Conservation (phyloP, 805 yeast genomes). For the Cyberlindnera euphorbiae region DNA sequence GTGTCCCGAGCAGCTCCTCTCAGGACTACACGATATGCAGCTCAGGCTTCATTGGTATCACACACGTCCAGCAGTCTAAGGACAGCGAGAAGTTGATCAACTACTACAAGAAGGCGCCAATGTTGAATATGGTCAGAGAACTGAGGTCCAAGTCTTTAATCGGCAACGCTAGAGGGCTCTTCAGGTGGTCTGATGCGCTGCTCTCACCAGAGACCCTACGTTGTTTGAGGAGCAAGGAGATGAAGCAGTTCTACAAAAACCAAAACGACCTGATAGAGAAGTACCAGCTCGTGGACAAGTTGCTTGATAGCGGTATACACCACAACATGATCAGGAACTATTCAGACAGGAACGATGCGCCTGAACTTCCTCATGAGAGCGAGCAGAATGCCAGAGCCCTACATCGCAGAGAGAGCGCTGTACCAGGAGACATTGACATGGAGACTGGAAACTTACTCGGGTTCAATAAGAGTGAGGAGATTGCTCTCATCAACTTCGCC, state of each 20-base stretch:
- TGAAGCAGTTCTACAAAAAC: conserved; percentile 43
- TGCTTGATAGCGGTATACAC: conserved; percentile 69
- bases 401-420: conserved; percentile 31
- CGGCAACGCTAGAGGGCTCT: conserved; percentile 35
- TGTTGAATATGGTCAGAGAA: conserved; percentile 26
- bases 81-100: conserved; percentile 20
- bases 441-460: conserved; percentile 56
- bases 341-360: conserved; percentile 21
- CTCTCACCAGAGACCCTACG: conserved; percentile 24
- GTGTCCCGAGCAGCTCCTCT: not conserved
- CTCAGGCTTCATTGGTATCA: conserved; percentile 16
- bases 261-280: conserved; percentile 60
- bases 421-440: conserved; percentile 56
- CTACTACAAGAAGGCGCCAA: conserved; percentile 17
- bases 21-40: conserved; percentile 9
- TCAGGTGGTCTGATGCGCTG: conserved; percentile 35
- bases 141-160: conserved; percentile 45
- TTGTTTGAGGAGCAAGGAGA: conserved; percentile 22
- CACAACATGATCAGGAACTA: conserved; percentile 59
- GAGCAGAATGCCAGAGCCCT: conserved; percentile 5
- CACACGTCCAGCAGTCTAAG: conserved; percentile 16
- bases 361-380: conserved; percentile 9
- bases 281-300: conserved; percentile 54
- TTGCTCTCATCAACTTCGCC: conserved; percentile 48
- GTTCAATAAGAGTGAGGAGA: conserved; percentile 38